phyloP scores from a whole-genome alignment of 441 rosid species.

The Brassica hybrid region DNA sequence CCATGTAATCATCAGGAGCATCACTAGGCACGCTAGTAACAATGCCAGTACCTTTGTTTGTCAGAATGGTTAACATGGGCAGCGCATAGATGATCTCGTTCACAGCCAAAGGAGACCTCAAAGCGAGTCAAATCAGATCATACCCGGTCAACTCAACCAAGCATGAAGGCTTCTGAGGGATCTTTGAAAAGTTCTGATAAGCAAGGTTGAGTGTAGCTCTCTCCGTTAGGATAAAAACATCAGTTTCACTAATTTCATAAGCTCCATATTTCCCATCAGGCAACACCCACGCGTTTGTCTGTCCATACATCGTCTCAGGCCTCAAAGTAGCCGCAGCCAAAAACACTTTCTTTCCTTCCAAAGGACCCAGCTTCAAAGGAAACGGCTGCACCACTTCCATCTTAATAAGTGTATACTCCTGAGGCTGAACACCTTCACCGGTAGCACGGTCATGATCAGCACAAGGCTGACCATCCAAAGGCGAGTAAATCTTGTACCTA shows the following conservation, averaged over 20 bases:
- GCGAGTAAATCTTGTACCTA: constrained; percentile 83
- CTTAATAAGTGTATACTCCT: constrained; percentile 53
- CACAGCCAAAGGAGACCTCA: constrained; percentile 76
- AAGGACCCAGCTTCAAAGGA: constrained; percentile 60
- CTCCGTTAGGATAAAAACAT: constrained; percentile 69
- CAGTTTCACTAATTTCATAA: constrained; percentile 82
- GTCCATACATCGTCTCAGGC: constrained; percentile 98
- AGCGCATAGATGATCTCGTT: constrained; percentile 83
- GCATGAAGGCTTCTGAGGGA: constrained; percentile 78
- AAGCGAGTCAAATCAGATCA: constrained; percentile 85
- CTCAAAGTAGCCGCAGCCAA: constrained; percentile 92
- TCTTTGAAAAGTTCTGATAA: constrained; percentile 77
- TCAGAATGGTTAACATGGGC: constrained; percentile 90
- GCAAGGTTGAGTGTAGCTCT: constrained; percentile 90
- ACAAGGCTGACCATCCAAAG: constrained; percentile 93
- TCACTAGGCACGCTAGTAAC: constrained; percentile 98
- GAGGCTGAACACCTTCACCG: constrained; percentile 79
- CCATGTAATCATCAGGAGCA: constrained; percentile 92
- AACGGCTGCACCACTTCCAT: constrained; percentile 85
- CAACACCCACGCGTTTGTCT: constrained; percentile 96
- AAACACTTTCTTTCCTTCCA: constrained; percentile 79
- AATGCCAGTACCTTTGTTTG: constrained; percentile 93
- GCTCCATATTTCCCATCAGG: constrained; percentile 98
- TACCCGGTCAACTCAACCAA: constrained; percentile 77
- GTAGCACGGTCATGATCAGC: constrained; percentile 94